phyloP scores from a whole-genome alignment of 306 rosid genomes.

The Glycine latifolia region DNA sequence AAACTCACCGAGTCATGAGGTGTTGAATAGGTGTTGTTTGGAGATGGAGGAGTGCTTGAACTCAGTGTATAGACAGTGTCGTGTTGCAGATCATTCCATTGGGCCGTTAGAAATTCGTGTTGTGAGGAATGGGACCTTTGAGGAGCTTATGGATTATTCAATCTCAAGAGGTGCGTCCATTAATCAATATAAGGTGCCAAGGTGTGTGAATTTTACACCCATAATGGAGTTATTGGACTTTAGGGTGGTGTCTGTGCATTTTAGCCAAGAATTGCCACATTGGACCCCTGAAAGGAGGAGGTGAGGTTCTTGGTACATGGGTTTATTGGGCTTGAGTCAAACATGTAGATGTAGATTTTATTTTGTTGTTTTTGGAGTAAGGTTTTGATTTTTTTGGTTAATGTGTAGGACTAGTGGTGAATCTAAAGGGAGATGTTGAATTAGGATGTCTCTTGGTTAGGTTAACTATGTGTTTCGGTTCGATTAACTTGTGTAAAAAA shows the following conservation, averaged over 20 bases:
- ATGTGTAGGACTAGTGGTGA: conserved; percentile 34
- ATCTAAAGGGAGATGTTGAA: conserved; percentile 9
- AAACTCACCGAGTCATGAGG: conserved; percentile 41
- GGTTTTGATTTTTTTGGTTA: not conserved
- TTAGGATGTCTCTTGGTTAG: conserved; percentile 41
- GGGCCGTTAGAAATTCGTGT: conserved; percentile 86
- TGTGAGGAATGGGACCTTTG: conserved; percentile 74
- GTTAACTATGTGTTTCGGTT: conserved; percentile 45
- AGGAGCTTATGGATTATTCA: conserved; percentile 85
- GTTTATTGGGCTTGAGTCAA: not conserved
- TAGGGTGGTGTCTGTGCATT: conserved; percentile 58
- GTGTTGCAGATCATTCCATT: conserved; percentile 74
- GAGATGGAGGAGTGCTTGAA: conserved; percentile 74
- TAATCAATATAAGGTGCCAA: conserved; percentile 84
- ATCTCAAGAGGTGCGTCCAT: conserved; percentile 80
- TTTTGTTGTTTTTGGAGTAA: not conserved
- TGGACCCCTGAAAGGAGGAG: conserved; percentile 63
- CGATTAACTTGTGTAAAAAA: conserved; percentile 51
- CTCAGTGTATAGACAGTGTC: conserved; percentile 77
- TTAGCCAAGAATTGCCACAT: conserved; percentile 57
- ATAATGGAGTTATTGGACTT: conserved; percentile 72
- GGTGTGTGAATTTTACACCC: conserved; percentile 80
- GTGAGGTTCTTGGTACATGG: conserved; percentile 25
- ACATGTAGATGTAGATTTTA: conserved; percentile 35
- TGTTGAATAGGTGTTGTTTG: conserved; percentile 69